phyloP scores from a whole-genome alignment of 2,329 filamentous ascomycete species.

The Ophiostoma ips region DNA sequence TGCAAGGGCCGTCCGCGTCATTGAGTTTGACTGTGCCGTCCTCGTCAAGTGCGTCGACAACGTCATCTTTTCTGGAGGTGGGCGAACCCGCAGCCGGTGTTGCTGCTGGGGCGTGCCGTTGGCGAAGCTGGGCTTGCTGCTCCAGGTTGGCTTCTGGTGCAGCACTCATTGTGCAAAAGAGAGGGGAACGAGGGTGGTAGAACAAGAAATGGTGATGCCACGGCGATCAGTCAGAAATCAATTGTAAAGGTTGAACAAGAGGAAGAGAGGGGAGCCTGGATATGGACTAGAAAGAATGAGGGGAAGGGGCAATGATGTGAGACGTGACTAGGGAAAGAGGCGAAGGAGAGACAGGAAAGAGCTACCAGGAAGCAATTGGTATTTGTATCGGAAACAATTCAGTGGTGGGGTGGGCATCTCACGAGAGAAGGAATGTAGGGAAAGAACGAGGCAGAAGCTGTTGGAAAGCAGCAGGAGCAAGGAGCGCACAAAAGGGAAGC shows the following conservation, averaged over 20 bases:
- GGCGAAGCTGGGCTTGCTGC: constrained; percentile 8
- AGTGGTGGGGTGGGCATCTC: too few relatives aligned
- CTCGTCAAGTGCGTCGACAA: neutral
- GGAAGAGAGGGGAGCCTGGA: neutral
- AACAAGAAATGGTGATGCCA: too few relatives aligned
- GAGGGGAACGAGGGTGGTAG: too few relatives aligned
- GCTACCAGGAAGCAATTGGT: neutral
- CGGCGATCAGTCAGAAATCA: too few relatives aligned
- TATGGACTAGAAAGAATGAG: neutral
- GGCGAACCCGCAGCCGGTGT: neutral
- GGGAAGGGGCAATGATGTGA: neutral
- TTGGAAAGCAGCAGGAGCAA: neutral
- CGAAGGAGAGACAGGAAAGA: neutral
- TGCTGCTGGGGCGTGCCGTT: constrained; percentile 6
- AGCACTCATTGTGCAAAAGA: constrained; percentile 7
- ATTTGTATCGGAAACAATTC: neutral
- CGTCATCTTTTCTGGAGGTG: neutral
- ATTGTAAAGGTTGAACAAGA: neutral
- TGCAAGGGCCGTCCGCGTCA: constrained; percentile 9
- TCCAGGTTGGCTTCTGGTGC: constrained; percentile 7
- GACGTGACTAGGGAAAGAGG: neutral
- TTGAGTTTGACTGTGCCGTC: neutral
- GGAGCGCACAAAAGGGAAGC: neutral
- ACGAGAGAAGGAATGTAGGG: neutral
- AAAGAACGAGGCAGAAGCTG: neutral